phyloP scores from a whole-genome alignment of 2,329 filamentous ascomycete species.

The Beauveria sp. region DNA sequence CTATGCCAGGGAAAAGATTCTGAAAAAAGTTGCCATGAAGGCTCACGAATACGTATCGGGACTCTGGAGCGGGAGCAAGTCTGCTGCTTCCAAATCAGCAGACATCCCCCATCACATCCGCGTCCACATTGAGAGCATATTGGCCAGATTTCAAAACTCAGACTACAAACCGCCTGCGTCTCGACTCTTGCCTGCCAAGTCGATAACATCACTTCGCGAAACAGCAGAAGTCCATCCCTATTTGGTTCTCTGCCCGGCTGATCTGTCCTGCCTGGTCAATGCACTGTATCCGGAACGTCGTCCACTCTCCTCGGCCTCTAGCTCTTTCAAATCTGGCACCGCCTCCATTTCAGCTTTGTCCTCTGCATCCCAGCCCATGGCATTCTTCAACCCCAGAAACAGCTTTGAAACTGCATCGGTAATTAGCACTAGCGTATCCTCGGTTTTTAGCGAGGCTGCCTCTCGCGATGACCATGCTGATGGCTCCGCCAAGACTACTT shows the following conservation, averaged over 20 bases:
- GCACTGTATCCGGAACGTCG: slow-evolving; percentile 72
- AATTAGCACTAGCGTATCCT: slow-evolving; percentile 65
- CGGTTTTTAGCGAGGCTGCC: slow-evolving; percentile 61
- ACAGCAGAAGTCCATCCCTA: slow-evolving; percentile 75
- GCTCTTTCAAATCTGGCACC: slow-evolving; percentile 56
- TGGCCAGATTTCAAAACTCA: slow-evolving; percentile 53
- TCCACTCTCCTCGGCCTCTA: slow-evolving; percentile 54
- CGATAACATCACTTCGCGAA: slow-evolving; percentile 64
- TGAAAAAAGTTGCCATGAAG: slow-evolving; percentile 71
- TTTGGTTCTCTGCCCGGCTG: slow-evolving; percentile 69
- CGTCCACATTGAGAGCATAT: slow-evolving; percentile 63
- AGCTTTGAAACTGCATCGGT: slow-evolving; percentile 62
- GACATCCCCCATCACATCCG: slow-evolving; percentile 54
- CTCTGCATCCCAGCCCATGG: slow-evolving; percentile 59
- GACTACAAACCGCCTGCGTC: slow-evolving; percentile 40
- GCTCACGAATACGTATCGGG: slow-evolving; percentile 75
- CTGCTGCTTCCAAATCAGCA: slow-evolving; percentile 40
- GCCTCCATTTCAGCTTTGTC: slow-evolving; percentile 63
- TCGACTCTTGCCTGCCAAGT: slow-evolving; percentile 62
- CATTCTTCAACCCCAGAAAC: slow-evolving; percentile 47
- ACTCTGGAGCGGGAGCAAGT: slow-evolving; percentile 61
- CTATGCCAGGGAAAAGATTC: slow-evolving; percentile 75
- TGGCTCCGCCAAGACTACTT: slow-evolving; percentile 39
- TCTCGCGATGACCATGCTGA: slow-evolving; percentile 58
- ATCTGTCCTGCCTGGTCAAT: slow-evolving; percentile 73